Evolutionary conservation across 345 rosid genomes (phyloP).

Genomic region (Toxicodendron radicans): DNA sequence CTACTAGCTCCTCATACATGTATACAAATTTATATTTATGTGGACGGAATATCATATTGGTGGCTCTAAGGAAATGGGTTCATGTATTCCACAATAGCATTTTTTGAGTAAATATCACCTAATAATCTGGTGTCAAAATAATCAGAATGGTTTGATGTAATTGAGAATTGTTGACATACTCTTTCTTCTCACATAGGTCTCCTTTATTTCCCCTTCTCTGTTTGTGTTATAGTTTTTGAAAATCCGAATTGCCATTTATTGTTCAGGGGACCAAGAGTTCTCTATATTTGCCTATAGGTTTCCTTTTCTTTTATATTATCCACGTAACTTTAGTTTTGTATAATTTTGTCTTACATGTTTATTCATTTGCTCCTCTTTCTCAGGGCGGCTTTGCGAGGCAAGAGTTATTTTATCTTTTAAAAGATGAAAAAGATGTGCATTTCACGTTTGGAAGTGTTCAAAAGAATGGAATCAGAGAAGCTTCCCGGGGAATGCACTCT

Average conservation of each 20-base stretch:
- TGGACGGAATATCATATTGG: neutral
- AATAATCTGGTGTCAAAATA: neutral
- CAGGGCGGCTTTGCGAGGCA: conserved; percentile 92
- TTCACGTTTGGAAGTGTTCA: conserved; percentile 80
- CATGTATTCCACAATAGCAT: neutral
- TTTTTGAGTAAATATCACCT: conserved; percentile 8
- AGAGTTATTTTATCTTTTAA: conserved; percentile 70
- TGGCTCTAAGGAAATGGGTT: neutral
- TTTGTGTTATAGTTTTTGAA: neutral
- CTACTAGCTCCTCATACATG: neutral
- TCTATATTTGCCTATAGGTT: neutral
- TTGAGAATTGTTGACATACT: neutral
- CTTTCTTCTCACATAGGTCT: neutral
- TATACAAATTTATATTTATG: neutral
- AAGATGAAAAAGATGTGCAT: conserved; percentile 81
- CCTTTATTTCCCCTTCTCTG: neutral
- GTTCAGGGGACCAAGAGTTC: neutral
- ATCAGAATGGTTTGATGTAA: neutral
- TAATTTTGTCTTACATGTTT: conserved; percentile 3
- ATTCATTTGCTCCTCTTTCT: conserved; percentile 3
- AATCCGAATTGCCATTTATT: neutral
- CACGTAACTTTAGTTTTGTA: neutral
- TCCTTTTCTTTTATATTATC: neutral
- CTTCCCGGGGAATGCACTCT: conserved; percentile 73
- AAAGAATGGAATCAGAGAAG: conserved; percentile 64